A percentile compares a stretch with the other conserved stretches of the same genome.
These are phyloP conservation scores for Ascodesmis nigricans DNA, from an alignment of 495 filamentous ascomycete genomes.

Conservation along the genomic window DNA sequence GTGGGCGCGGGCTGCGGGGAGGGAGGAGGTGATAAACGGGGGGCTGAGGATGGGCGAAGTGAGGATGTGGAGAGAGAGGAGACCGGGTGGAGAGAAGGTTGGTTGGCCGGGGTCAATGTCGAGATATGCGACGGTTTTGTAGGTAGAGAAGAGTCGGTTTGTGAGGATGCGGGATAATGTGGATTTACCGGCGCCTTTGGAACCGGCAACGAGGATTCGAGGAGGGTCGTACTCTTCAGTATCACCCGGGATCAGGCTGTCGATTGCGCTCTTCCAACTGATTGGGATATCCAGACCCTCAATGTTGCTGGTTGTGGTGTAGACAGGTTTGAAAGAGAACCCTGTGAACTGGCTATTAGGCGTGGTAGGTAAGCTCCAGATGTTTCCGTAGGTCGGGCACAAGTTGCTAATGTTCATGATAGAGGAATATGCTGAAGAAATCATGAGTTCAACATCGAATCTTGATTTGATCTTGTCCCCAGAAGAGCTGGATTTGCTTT, in stretches of 20 bases:
- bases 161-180: constrained; percentile 39
- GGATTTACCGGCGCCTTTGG: constrained; percentile 47
- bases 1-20: constrained; percentile 30
- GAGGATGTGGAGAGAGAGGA: constrained; percentile 38
- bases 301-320: constrained; percentile 19
- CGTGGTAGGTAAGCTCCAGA: constrained; percentile 30
- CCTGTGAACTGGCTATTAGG: constrained; percentile 13
- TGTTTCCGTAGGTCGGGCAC: constrained; percentile 34
- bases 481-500: constrained; percentile 3
- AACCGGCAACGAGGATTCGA: constrained; percentile 34
- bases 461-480: constrained; percentile 24
- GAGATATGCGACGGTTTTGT: constrained; percentile 29
- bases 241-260: constrained; percentile 20
- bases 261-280: constrained; percentile 16
- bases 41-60: constrained; percentile 36
- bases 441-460: constrained; percentile 27
- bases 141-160: constrained; percentile 35
- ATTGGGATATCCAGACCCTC: constrained; percentile 28
- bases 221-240: constrained; percentile 22
- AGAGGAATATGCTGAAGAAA: constrained; percentile 26
- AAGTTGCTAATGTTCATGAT: constrained; percentile 31
- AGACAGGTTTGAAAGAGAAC: constrained; percentile 10
- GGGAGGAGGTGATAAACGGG: constrained; percentile 33
- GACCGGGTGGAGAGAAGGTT: constrained; percentile 44
- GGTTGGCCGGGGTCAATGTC: constrained; percentile 49